These are phyloP conservation scores for Lactifluus piperatus DNA, from an alignment of 768 basidiomycete genomes.

Conservation along the genomic window DNA sequence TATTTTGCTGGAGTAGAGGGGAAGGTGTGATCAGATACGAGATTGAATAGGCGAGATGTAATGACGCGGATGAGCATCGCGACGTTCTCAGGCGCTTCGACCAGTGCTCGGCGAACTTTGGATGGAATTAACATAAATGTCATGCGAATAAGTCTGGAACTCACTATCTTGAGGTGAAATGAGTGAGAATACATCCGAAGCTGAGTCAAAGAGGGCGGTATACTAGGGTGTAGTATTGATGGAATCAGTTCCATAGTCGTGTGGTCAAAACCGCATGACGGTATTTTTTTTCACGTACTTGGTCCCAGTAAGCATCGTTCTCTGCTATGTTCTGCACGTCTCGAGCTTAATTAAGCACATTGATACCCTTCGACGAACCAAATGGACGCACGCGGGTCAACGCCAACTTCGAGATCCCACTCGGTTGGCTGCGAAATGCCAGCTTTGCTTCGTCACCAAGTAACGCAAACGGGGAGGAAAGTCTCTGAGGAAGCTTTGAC, in stretches of 20 bases:
- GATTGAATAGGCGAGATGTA: constrained; percentile 58
- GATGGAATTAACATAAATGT: constrained; percentile 8
- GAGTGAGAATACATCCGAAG: constrained; percentile 85
- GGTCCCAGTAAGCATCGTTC: constrained; percentile 83
- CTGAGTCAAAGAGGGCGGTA: constrained; percentile 76
- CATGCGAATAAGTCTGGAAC: neutral
- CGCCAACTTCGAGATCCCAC: constrained; percentile 70
- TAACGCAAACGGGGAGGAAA: constrained; percentile 68
- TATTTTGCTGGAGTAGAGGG: constrained; percentile 49
- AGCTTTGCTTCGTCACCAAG: constrained; percentile 85
- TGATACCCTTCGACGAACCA: neutral
- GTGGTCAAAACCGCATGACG: neutral
- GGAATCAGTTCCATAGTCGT: neutral
- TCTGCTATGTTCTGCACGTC: constrained; percentile 56
- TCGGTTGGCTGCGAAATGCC: constrained; percentile 74
- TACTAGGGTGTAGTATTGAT: constrained; percentile 41
- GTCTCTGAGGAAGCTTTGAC: constrained; percentile 59
- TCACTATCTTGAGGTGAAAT: constrained; percentile 5
- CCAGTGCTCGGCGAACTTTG: constrained; percentile 72
- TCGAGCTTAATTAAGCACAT: constrained; percentile 3
- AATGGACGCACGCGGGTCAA: constrained; percentile 53
- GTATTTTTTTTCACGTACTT: constrained; percentile 43
- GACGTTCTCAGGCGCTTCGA: constrained; percentile 80
- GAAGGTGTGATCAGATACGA: constrained; percentile 74
- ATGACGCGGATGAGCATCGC: constrained; percentile 71